Base-by-base conservation (phyloP, 2,329 filamentous ascomycete genomes). In the Neonectria punicea region DNA sequence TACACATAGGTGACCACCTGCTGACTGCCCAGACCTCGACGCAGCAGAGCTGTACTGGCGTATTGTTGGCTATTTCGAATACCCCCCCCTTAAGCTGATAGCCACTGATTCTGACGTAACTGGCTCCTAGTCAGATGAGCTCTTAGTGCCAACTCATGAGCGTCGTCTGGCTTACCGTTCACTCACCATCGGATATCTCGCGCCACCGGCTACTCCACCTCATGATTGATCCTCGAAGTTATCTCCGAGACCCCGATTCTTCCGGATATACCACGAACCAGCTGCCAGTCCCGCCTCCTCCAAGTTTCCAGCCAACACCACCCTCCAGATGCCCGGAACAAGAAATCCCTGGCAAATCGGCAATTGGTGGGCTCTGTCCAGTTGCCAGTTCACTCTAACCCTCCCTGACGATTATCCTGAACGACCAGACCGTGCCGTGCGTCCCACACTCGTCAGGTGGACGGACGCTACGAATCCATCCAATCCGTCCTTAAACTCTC, bases 201-300 rank as follows among this genome's bases (percentile, higher is more conserved):
- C 28, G 20, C 30, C 46, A 34, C 55, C 43, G 20, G 25, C 22
- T 44, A 28, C n/a, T 43, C 39, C n/a, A 41, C 58, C n/a, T 43
- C 32, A 46, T 32, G 36, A 50, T 32, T 61, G 44, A 10, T 39
- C 18, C 44, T 14, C 16, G 30, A 30, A 8, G 30, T 30, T 46
- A 56, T 51, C 50, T 51, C 56, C 44, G 56, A 53, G 14, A 43
- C 51, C 43, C 32, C 44, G 36, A 56, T 64, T 30, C 20, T 36
- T 49, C 56, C 28, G 44, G 56, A 60, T 64, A 49, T 64, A 56
- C 50, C 43, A 22, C 7, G 39, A 16, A 5, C 34, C 14, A 36
- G 13, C 34, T 36, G 28, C 22, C 6, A 50, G n/a, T 41, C 43
- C 34, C 22, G 13, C 32, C 22, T 11, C 46, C 10, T 41, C 14